Evolutionary conservation across 805 yeast species (phyloP).

Genomic region (Naumovozyma baii): DNA sequence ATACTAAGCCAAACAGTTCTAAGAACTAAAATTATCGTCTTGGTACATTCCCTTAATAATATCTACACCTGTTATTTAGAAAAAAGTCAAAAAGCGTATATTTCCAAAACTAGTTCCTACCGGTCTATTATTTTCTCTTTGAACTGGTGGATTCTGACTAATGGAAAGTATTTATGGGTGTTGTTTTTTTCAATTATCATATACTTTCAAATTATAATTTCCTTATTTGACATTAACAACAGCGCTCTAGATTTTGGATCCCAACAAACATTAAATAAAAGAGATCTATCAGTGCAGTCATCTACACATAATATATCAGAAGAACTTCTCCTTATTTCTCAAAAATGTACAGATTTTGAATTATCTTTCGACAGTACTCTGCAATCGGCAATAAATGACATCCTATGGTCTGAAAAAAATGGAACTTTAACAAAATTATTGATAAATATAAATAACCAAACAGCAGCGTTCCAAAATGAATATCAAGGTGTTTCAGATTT

Average conservation of each 20-base stretch:
- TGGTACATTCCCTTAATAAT: neutral
- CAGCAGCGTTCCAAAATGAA: neutral
- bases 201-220: slow-evolving; percentile 6
- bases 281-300: too few relatives aligned
- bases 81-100: neutral
- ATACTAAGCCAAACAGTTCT: neutral
- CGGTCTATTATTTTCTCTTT: too few relatives aligned
- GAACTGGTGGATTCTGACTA: slow-evolving; percentile 13
- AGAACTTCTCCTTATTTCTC: neutral
- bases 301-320: slow-evolving; percentile 1
- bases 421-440: neutral
- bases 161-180: slow-evolving; percentile 7
- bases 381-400: neutral
- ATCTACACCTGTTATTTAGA: neutral
- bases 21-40: slow-evolving; percentile 1
- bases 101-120: too few relatives aligned
- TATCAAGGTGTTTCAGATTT: neutral
- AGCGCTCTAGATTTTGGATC: neutral
- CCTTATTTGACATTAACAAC: neutral
- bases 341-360: slow-evolving; percentile 1
- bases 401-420: neutral
- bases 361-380: neutral
- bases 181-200: slow-evolving; percentile 6
- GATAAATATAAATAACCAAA: neutral
- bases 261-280: too few relatives aligned